Percentiles rank a stretch among this genome's conserved stretches.
Conservation (phyloP, 495 filamentous ascomycete genomes). For the Hypoxylon fragiforme region DNA sequence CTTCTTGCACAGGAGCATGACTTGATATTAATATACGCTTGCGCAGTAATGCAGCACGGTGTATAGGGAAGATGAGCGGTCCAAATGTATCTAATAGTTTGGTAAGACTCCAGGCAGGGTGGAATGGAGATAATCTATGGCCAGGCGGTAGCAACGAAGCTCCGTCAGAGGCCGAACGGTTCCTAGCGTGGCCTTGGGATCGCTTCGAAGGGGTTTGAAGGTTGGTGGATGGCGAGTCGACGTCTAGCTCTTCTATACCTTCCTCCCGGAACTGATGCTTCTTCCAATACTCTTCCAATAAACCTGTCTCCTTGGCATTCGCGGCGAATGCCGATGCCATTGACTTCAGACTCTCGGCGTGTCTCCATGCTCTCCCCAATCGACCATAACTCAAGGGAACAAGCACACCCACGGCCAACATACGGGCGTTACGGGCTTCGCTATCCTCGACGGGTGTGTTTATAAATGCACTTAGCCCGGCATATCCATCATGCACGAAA, state of each 20-base stretch:
- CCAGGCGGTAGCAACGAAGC: constrained; percentile 64
- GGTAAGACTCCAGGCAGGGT: constrained; percentile 82
- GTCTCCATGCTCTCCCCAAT: constrained; percentile 85
- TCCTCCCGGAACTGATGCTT: constrained; percentile 59
- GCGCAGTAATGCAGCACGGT: constrained; percentile 83
- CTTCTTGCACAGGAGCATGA: constrained; percentile 79
- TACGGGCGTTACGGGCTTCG: constrained; percentile 80
- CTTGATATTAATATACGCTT: constrained; percentile 85
- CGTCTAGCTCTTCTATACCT: constrained; percentile 44
- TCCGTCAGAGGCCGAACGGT: constrained; percentile 63
- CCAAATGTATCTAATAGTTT: constrained; percentile 81
- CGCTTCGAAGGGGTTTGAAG: constrained; percentile 31
- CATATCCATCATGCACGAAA: constrained; percentile 83
- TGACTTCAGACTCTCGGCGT: constrained; percentile 74
- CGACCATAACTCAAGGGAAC: constrained; percentile 86
- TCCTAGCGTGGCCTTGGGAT: constrained; percentile 51
- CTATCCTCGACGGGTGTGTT: constrained; percentile 77
- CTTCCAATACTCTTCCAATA: constrained; percentile 81
- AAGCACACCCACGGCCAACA: constrained; percentile 87
- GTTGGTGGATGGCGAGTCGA: constrained; percentile 53
- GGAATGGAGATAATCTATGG: constrained; percentile 72
- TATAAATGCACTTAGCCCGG: constrained; percentile 90
- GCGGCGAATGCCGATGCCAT: constrained; percentile 66
- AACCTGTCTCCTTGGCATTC: constrained; percentile 58
- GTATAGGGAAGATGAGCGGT: constrained; percentile 85